These are phyloP conservation scores for Neurospora tetraspora DNA, from an alignment of 495 filamentous ascomycete species.

Conservation along the genomic window DNA sequence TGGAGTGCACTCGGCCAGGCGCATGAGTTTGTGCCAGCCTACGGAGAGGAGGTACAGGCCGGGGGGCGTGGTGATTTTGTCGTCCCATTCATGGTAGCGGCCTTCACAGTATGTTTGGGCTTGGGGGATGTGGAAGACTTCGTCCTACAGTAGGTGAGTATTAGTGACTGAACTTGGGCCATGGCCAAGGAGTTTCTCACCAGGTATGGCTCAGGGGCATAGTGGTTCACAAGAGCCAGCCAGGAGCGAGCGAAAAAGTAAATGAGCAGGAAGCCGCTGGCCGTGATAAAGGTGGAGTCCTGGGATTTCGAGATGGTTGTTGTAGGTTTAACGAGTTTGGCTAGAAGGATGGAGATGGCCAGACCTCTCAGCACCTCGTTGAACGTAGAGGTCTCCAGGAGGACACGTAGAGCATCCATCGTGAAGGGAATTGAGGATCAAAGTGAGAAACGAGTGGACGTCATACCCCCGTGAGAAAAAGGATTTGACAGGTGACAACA, in stretches of 20 bases:
- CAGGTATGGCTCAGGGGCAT: constrained; percentile 73
- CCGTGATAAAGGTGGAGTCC: not conserved
- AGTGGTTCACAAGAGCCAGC: constrained; percentile 31
- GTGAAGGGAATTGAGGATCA: not conserved
- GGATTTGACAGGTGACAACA: not conserved
- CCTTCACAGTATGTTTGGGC: constrained; percentile 76
- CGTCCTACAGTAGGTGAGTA: constrained; percentile 48
- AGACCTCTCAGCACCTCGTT: constrained; percentile 10
- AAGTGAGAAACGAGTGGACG: not conserved
- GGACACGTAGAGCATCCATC: constrained; percentile 9
- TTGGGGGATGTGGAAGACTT: constrained; percentile 91
- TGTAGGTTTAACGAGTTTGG: not conserved
- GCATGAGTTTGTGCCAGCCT: constrained; percentile 21
- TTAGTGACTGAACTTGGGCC: constrained; percentile 2
- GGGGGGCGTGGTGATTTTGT: constrained; percentile 92
- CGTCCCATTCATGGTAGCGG: constrained; percentile 73
- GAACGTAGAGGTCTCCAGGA: not conserved
- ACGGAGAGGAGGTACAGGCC: constrained; percentile 63
- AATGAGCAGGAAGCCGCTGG: constrained; percentile 7
- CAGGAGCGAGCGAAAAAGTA: constrained; percentile 12
- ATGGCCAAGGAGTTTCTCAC: constrained; percentile 31
- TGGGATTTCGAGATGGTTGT: not conserved
- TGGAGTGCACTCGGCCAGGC: constrained; percentile 31
- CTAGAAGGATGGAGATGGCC: constrained; percentile 2
- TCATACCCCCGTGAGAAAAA: not conserved